Conservation (phyloP, 352 stramenopile species). For the Phytophthora quininea region DNA sequence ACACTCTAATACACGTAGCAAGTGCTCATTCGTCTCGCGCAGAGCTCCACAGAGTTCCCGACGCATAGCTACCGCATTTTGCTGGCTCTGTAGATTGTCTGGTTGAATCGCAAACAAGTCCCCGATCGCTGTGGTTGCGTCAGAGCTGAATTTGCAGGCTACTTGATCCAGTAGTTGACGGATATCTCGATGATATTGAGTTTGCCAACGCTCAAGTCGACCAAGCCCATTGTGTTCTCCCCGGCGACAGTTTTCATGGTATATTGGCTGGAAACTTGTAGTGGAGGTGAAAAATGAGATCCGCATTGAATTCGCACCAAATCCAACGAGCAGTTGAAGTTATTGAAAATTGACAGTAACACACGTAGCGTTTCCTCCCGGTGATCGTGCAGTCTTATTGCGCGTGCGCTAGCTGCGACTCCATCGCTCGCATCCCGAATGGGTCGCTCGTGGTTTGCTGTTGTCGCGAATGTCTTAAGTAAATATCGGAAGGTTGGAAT, state of each 20-base stretch:
- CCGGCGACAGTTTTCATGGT: not conserved
- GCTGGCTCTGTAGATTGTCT: constrained; percentile 28
- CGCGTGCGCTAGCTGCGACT: constrained; percentile 18
- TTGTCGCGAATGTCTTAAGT: constrained; percentile 20
- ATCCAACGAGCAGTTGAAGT: constrained; percentile 25
- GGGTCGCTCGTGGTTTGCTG: constrained; percentile 10
- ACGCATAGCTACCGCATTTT: constrained; percentile 20
- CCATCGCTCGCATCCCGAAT: constrained; percentile 9
- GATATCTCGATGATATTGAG: constrained; percentile 36
- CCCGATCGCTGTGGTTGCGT: constrained; percentile 9
- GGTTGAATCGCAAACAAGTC: constrained; percentile 30
- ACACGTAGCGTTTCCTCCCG: constrained; percentile 30
- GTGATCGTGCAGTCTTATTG: constrained; percentile 20
- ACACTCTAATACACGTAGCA: constrained; percentile 13
- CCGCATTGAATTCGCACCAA: constrained; percentile 36
- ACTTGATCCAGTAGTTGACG: constrained; percentile 32
- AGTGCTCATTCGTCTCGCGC: constrained; percentile 14
- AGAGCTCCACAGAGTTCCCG: constrained; percentile 19
- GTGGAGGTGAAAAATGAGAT: constrained; percentile 21
- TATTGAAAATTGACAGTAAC: constrained; percentile 30
- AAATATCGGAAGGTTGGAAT: constrained; percentile 40
- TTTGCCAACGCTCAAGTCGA: constrained; percentile 41
- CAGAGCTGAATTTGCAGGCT: constrained; percentile 16
- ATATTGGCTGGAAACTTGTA: not conserved
- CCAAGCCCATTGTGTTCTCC: constrained; percentile 7